Evolutionary conservation across 1,284 basidiomycete species (phyloP).

Genomic region (Irpex sp.): DNA sequence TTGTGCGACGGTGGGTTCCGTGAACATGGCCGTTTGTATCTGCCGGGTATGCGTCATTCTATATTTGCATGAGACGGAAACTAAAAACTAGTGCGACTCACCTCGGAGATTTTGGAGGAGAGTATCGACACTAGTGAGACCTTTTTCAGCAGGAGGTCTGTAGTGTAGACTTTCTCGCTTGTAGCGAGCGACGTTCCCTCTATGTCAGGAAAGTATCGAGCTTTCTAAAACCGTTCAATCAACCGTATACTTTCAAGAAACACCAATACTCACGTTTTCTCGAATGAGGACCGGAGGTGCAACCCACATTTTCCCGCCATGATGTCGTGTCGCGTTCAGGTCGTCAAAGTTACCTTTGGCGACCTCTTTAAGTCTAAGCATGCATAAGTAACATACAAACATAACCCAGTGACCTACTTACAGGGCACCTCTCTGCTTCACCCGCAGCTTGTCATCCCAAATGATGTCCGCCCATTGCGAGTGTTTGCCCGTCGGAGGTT

Average conservation of each 20-base stretch:
- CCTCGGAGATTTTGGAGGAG: conserved; percentile 84
- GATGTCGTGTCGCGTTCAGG: conserved; percentile 73
- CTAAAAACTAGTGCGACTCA: conserved; percentile 28
- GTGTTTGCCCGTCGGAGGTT: conserved; percentile 50
- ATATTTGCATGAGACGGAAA: not conserved
- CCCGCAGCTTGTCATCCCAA: conserved; percentile 67
- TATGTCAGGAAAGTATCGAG: conserved; percentile 91
- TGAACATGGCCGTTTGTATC: conserved; percentile 82
- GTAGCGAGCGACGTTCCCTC: conserved; percentile 64
- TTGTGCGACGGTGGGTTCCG: conserved; percentile 56
- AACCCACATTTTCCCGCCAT: conserved; percentile 95
- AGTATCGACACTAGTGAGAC: conserved; percentile 81
- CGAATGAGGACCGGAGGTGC: conserved; percentile 87
- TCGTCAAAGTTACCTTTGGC: conserved; percentile 91
- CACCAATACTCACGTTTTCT: conserved; percentile 68
- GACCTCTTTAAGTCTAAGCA: conserved; percentile 75
- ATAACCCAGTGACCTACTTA: conserved; percentile 35
- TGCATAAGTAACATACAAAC: not conserved
- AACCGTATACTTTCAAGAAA: conserved; percentile 1
- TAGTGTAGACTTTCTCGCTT: conserved; percentile 67
- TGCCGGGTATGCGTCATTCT: conserved; percentile 25
- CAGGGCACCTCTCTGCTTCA: conserved; percentile 76
- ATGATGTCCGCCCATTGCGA: conserved; percentile 70
- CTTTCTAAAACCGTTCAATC: conserved; percentile 50
- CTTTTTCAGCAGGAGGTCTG: conserved; percentile 71